phyloP scores from a whole-genome alignment of 768 basidiomycete species.

The Phaeotremella fagi region DNA sequence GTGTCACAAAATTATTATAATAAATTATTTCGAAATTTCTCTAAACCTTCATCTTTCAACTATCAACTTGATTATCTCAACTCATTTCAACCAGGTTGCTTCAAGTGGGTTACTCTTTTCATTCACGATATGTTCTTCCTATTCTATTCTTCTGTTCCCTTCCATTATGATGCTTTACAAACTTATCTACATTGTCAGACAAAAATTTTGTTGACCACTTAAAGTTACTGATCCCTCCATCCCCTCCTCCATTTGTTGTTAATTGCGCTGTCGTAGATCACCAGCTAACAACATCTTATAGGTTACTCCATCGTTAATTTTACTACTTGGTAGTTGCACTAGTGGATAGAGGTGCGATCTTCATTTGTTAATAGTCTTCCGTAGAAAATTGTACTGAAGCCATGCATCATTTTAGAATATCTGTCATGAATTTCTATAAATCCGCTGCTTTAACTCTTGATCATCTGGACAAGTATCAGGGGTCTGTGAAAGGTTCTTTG shows the following conservation, averaged over 20 bases:
- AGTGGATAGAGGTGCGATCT: background rate
- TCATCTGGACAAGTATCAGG: conserved; percentile 77
- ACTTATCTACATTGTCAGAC: conserved; percentile 50
- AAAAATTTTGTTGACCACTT: conserved; percentile 27
- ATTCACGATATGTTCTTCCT: too few relatives aligned
- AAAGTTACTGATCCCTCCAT: conserved; percentile 21
- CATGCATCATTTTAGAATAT: background rate
- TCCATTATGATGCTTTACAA: conserved; percentile 30
- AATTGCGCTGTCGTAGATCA: background rate
- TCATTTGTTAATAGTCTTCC: too few relatives aligned
- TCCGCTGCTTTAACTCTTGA: conserved; percentile 78
- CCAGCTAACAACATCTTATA: background rate
- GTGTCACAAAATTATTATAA: too few relatives aligned
- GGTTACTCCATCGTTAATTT: background rate
- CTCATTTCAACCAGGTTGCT: too few relatives aligned
- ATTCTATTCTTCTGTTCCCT: background rate
- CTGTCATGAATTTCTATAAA: conserved; percentile 88
- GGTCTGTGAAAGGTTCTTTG: conserved; percentile 84
- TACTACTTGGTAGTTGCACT: background rate
- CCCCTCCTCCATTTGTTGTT: conserved; percentile 8
- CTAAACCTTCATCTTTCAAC: too few relatives aligned
- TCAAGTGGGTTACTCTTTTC: too few relatives aligned
- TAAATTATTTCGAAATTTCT: too few relatives aligned
- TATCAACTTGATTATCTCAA: too few relatives aligned
- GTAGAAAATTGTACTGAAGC: background rate